Conservation (phyloP, 2,329 filamentous ascomycete species). For the Thielaviopsis musarum region DNA sequence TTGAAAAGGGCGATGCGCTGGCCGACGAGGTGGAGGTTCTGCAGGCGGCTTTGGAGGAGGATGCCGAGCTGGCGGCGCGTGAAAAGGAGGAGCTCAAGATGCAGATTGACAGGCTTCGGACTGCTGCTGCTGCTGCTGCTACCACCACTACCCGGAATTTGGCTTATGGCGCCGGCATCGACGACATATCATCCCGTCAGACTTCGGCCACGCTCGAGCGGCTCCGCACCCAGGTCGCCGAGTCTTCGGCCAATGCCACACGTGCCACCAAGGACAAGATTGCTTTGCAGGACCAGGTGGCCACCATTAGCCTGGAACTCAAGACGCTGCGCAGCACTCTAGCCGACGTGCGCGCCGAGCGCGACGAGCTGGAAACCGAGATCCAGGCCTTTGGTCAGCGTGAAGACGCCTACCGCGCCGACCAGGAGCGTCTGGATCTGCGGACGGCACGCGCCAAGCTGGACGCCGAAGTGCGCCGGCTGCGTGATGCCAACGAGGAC, state of each 20-base stretch:
- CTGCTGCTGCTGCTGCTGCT: conserved; percentile 8
- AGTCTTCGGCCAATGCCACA: conserved; percentile 39
- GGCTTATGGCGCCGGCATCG: conserved; percentile 14
- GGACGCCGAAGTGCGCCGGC: conserved; percentile 47
- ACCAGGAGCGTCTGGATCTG: conserved; percentile 53
- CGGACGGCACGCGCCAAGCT: conserved; percentile 50
- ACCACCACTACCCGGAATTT: conserved; percentile 13
- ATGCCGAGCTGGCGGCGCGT: conserved; percentile 36
- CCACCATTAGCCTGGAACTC: conserved; percentile 41
- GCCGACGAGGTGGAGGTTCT: conserved; percentile 66
- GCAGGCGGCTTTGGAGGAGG: conserved; percentile 47
- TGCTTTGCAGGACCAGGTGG: conserved; percentile 44
- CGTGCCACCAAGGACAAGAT: conserved; percentile 44
- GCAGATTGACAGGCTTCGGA: conserved; percentile 17
- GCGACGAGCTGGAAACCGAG: conserved; percentile 46
- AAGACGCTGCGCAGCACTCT: conserved; percentile 38
- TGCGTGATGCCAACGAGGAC: conserved; percentile 45
- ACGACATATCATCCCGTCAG: conserved; percentile 11
- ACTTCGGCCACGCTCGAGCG: conserved; percentile 23
- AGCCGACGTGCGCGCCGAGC: conserved; percentile 43
- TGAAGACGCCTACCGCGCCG: conserved; percentile 41
- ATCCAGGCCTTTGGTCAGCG: conserved; percentile 14
- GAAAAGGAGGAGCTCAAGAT: conserved; percentile 17
- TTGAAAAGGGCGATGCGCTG: conserved; percentile 48
- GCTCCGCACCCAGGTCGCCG: conserved; percentile 39